Evolutionary conservation across 345 rosid species (phyloP).

Genomic region (Aegle marmelos): DNA sequence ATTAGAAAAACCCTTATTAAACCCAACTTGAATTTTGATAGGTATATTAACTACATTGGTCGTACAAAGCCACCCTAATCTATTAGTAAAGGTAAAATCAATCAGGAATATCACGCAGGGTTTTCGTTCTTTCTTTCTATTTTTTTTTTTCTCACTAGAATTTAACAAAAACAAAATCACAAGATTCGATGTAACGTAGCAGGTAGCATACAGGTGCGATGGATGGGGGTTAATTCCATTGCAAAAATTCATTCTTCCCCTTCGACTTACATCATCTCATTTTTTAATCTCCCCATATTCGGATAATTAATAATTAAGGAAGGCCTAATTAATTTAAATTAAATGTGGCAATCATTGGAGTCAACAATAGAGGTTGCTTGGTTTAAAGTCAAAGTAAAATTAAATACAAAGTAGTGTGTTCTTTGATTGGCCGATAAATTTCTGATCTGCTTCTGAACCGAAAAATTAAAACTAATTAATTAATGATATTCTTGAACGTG

Average conservation of each 20-base stretch:
- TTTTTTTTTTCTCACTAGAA: too few species aligned
- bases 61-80: too few species aligned
- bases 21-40: background rate
- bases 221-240: background rate
- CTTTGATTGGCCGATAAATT: constrained; percentile 5
- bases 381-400: constrained; percentile 22
- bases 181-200: too few species aligned
- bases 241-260: background rate
- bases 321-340: background rate
- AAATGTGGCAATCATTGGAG: constrained; percentile 27
- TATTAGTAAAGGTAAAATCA: background rate
- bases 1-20: too few species aligned
- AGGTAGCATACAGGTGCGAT: too few species aligned
- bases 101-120: background rate
- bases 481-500: background rate
- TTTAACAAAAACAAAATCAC: too few species aligned
- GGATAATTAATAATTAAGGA: background rate
- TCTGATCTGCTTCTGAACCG: background rate
- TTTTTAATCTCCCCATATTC: too few species aligned
- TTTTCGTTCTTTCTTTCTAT: background rate
- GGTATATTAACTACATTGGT: background rate
- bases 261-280: background rate
- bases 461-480: background rate
- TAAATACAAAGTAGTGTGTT: background rate
- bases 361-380: constrained; percentile 20